Percentiles rank a stretch among this genome's conserved stretches.
Conservation (phyloP, 202 grass and related monocot species). For the Setaria italica region DNA sequence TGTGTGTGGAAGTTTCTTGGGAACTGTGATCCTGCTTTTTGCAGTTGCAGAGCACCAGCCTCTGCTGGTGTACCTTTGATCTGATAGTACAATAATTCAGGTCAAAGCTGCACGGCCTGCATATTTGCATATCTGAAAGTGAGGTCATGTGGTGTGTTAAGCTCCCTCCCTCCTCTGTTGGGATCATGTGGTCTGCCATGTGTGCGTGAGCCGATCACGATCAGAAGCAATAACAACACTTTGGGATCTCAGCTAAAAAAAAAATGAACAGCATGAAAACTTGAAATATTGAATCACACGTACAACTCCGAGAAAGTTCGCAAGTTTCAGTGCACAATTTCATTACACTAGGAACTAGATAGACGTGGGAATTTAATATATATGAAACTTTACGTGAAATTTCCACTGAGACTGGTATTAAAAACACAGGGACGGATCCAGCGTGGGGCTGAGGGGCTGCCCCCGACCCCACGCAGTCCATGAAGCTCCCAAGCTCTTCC, state of each 20-base stretch:
- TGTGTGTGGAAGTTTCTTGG: constrained; percentile 32
- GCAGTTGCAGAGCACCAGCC: constrained; percentile 36
- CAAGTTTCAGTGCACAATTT: too few relatives aligned
- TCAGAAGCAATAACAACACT: background rate
- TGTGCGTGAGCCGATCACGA: background rate
- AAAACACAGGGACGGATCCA: too few relatives aligned
- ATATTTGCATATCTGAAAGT: constrained; percentile 13
- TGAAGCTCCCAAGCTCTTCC: too few relatives aligned
- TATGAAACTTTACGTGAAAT: too few relatives aligned
- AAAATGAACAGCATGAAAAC: background rate
- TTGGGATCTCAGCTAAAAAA: background rate
- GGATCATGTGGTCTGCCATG: constrained; percentile 35
- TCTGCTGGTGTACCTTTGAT: constrained; percentile 40
- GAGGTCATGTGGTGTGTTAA: constrained; percentile 20
- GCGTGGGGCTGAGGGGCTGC: too few relatives aligned
- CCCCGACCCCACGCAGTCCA: too few relatives aligned
- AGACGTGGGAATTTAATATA: too few relatives aligned
- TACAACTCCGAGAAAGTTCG: background rate
- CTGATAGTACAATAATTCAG: constrained; percentile 52
- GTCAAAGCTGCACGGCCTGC: constrained; percentile 40
- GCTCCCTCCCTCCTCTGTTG: background rate
- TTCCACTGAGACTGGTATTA: too few relatives aligned
- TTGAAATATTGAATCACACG: background rate
- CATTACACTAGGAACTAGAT: too few relatives aligned
- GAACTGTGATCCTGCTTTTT: constrained; percentile 41